Evolutionary conservation across 768 basidiomycete species (phyloP), one percentile per base, ranked within the genome.

Genomic region (Hirschioporus abietinus): DNA sequence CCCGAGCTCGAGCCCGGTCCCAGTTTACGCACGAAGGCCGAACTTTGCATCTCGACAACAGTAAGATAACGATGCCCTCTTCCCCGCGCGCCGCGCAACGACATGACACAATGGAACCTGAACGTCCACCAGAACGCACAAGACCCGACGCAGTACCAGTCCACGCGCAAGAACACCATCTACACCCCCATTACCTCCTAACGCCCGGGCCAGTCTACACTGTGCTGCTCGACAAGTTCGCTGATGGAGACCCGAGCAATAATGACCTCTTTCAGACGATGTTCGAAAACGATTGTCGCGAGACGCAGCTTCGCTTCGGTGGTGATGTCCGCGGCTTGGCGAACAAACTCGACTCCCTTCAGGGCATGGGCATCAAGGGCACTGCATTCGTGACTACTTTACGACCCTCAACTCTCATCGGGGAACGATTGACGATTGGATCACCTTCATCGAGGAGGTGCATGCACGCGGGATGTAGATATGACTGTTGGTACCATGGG

Each of bases 401-500:
- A 88, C 87, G 62, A 87, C 96, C 7, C 78, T 95, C 42, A 95
- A 97, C 76, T 95, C 95, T 42, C 95, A 97, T 73, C 96, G 91
- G 88, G 95, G 95, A 25, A 91, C 84, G 9, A 79, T 95, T 65
- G 74, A 83, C 27, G 92, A 96, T 70, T 97, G 95, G 95, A 82
- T 82, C n/a, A 74, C 81, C 52, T 75, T 90, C 63, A 87, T 97
- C 68, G 89, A 92, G 73, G 83, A 84, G 63, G 82, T 96, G 34
- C 95, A 97, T 73, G 78, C 84, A 0, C 83, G 86, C 58, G 89
- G 88, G 66, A 95, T 97, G 95, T 96, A 95, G 95, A 97, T 79
- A 95, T 97, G 73, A 97, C 95, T 1, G 90, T 97, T 65, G 95
- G 95, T 15, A 97, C 95, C 1, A 92, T 96, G 86, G 83, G 83